Conservation (phyloP, 2,329 filamentous ascomycete genomes). For the Ophiosphaerella korrae region DNA sequence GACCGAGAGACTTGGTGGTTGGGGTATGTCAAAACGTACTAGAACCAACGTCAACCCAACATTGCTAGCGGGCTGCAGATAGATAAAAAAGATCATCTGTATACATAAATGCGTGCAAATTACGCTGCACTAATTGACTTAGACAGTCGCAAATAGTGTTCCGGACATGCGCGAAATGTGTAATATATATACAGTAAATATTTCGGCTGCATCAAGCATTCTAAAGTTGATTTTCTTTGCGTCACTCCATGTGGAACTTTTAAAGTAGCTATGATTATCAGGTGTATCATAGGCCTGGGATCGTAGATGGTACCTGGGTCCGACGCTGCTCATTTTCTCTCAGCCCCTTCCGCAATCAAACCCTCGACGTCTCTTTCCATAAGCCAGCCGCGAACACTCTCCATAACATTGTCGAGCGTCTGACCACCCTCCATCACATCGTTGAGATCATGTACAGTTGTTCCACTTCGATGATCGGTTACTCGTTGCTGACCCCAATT, state of each 20-base stretch:
- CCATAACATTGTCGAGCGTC: conserved; percentile 74
- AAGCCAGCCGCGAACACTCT: conserved; percentile 77
- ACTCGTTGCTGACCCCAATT: conserved; percentile 81
- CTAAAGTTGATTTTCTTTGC: background rate
- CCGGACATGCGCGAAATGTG: background rate
- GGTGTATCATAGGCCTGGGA: background rate
- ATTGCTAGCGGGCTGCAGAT: too few species aligned
- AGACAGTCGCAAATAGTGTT: too few species aligned
- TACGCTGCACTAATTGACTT: too few species aligned
- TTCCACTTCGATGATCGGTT: conserved; percentile 83
- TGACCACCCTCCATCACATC: conserved; percentile 79
- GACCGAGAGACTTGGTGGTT: too few species aligned
- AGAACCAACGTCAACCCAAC: too few species aligned
- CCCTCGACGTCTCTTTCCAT: conserved; percentile 74
- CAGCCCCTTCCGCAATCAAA: conserved; percentile 57
- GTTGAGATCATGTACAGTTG: conserved; percentile 79
- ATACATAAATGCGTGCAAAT: too few species aligned
- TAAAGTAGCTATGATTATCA: background rate
- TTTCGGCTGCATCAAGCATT: background rate
- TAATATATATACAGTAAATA: background rate
- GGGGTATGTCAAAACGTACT: too few species aligned
- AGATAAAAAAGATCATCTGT: too few species aligned
- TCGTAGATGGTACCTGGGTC: background rate
- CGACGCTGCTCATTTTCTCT: conserved; percentile 21
- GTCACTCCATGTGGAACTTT: background rate